Evolutionary conservation across 352 stramenopile species (phyloP).

Genomic region (Pythium monospermum): DNA sequence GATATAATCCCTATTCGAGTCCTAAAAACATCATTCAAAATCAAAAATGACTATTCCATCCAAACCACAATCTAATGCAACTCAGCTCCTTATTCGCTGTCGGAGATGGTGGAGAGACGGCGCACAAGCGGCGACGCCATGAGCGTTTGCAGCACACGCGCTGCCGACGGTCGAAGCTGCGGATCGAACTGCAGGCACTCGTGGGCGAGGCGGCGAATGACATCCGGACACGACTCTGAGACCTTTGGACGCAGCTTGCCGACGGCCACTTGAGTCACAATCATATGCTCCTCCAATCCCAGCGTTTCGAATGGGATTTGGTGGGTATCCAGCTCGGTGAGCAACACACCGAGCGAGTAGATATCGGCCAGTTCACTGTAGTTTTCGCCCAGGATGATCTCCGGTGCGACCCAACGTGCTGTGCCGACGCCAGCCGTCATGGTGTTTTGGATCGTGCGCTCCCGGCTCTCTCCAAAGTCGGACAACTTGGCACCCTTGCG

Average conservation of each 20-base stretch:
- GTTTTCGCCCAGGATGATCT: conserved; percentile 73
- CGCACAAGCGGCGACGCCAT: conserved; percentile 59
- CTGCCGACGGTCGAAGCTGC: conserved; percentile 54
- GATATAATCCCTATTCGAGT: no score
- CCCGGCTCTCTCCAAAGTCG: conserved; percentile 69
- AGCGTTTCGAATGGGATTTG: conserved; percentile 44
- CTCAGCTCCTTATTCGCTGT: conserved; percentile 40
- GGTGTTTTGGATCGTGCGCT: conserved; percentile 67
- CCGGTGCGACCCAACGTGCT: conserved; percentile 65
- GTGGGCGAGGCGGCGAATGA: conserved; percentile 70
- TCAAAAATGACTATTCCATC: no score
- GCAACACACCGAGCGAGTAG: conserved; percentile 42
- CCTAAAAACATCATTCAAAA: no score
- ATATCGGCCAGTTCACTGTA: conserved; percentile 45
- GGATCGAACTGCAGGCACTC: conserved; percentile 81
- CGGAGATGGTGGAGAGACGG: conserved; percentile 38
- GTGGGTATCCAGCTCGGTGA: conserved; percentile 42
- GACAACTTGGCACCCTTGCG: conserved; percentile 70
- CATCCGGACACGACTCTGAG: conserved; percentile 68
- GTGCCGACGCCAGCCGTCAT: conserved; percentile 76
- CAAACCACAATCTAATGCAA: no score
- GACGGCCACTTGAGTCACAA: conserved; percentile 75
- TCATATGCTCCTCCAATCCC: conserved; percentile 69
- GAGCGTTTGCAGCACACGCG: conserved; percentile 66
- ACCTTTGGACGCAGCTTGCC: conserved; percentile 75